Percentiles rank a stretch among this genome's conserved stretches.
Evolutionary conservation across 2,329 filamentous ascomycete species (phyloP).

Genomic region (Ophiocordyceps camponoti-rufipedis): DNA sequence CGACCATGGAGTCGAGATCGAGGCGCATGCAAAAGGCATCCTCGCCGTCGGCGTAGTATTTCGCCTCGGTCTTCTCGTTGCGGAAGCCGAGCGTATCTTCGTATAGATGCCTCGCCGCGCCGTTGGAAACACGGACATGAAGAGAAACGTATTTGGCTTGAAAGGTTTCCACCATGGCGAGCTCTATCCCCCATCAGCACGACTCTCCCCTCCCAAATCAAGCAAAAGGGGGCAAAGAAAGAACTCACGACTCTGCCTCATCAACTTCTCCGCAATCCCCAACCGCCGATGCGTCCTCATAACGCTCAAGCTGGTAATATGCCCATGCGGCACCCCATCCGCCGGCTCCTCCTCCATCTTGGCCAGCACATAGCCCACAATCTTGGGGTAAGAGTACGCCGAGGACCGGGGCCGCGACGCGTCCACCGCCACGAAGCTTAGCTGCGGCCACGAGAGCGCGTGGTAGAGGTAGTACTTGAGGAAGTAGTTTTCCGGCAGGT

Average conservation of each 20-base stretch:
- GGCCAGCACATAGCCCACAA: conserved; percentile 96
- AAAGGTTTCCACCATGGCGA: conserved; percentile 94
- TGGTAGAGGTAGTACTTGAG: conserved; percentile 99
- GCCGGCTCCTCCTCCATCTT: conserved; percentile 98
- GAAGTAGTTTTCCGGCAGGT: conserved; percentile 98
- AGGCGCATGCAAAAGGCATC: conserved; percentile 91
- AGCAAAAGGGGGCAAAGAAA: not conserved
- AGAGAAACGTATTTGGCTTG: conserved; percentile 83
- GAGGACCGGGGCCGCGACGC: conserved; percentile 60
- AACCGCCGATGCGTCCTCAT: conserved; percentile 89
- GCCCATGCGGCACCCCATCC: conserved; percentile 81
- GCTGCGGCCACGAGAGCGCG: conserved; percentile 91
- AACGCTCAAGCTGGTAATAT: conserved; percentile 88
- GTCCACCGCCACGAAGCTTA: conserved; percentile 92
- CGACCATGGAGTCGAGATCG: conserved; percentile 39
- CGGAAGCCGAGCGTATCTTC: conserved; percentile 80
- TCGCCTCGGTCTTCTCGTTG: conserved; percentile 68
- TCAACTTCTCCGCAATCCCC: conserved; percentile 90
- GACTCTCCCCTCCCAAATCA: no score
- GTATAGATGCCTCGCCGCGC: conserved; percentile 80
- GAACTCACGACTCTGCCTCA: conserved; percentile 79
- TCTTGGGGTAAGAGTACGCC: conserved; percentile 82
- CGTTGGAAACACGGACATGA: conserved; percentile 89
- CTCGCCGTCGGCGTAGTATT: conserved; percentile 96
- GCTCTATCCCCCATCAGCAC: conserved; percentile 32